Base-by-base conservation (phyloP, 1,139 yeast species). In the Pneumocystis carinii region DNA sequence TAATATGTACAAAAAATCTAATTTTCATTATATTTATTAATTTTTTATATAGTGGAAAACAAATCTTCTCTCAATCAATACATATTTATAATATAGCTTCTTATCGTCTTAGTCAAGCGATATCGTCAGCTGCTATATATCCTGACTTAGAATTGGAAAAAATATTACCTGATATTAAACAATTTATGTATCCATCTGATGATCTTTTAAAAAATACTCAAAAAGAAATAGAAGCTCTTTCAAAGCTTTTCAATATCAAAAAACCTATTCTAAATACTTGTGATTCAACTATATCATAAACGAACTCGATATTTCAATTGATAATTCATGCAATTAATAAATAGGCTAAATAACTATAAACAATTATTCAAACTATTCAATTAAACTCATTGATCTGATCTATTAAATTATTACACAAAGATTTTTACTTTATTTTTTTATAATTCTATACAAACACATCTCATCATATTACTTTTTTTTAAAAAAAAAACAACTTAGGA, bases 111-210 rank as follows among this genome's bases (percentile, higher is more conserved):
- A 66, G 66, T 42, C 70, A 72, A 48, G 73, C 71, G 19, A 67
- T 74, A 66, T 67, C 70, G 68, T 19, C 69, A 64, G 70, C 74
- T 64, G 73, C 75, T 0, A 66, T 73, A 41, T 62, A 70, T 14
- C 68, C 70, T 1, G 70, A 68, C 12, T 62, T 65, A 1, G 59
- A 65, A 62, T 17, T 64, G 2, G 61, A 66, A 24, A 14, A 48
- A 24, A 12, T 48, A 24, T 24, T 48, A 24, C 32, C 55, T 12
- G 27, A 48, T 3, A 24, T 48, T 19, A 48, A 48, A 48, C 32
- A 48, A 19, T 48, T 48, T 24, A 48, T 48, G 55, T 48, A 48
- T 17, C 55, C 55, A 24, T 24, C 55, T 48, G 27, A 10, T 12
- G 27, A 48, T 24, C 55, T 48, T 48, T 48, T 48, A 24, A 24